phyloP scores from a whole-genome alignment of 1,284 basidiomycete genomes.

The Limonomyces culmigenus region DNA sequence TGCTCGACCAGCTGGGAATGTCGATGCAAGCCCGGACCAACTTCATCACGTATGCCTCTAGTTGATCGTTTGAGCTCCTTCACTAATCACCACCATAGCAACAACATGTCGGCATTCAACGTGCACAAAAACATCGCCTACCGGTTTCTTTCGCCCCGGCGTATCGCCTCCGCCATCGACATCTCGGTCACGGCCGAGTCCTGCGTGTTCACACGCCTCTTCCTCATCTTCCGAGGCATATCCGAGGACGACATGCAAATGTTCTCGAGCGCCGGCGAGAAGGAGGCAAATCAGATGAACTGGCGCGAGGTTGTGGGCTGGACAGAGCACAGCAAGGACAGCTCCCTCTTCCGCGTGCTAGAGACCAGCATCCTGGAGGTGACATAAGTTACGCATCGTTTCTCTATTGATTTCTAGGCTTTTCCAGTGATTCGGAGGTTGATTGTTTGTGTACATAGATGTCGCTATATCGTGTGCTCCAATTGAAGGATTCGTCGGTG shows the following conservation, averaged over 20 bases:
- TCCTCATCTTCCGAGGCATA: conserved; percentile 67
- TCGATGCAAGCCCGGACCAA: conserved; percentile 61
- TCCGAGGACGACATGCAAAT: conserved; percentile 59
- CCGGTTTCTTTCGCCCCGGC: conserved; percentile 60
- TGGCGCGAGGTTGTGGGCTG: conserved; percentile 66
- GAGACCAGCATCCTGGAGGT: conserved; percentile 66
- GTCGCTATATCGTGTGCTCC: too few species aligned
- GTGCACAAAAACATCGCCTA: conserved; percentile 71
- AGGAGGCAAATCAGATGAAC: conserved; percentile 61
- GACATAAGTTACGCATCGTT: too few species aligned
- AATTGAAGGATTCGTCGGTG: too few species aligned
- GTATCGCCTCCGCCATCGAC: conserved; percentile 68
- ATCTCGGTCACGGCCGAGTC: conserved; percentile 63
- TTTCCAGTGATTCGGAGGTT: too few species aligned
- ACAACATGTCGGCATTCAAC: conserved; percentile 54
- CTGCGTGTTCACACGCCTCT: conserved; percentile 67
- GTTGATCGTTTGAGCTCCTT: not conserved
- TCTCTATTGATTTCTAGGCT: too few species aligned
- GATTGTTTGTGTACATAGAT: too few species aligned
- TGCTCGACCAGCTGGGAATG: conserved; percentile 64
- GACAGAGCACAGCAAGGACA: conserved; percentile 60
- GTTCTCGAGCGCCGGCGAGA: conserved; percentile 65
- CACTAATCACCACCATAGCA: conserved; percentile 21
- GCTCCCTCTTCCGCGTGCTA: conserved; percentile 52
- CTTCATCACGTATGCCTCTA: conserved; percentile 47